A percentile compares a stretch with the other conserved stretches of the same genome.
Evolutionary conservation across 345 rosid species (phyloP).

Genomic region (Hibiscus tridactylites): DNA sequence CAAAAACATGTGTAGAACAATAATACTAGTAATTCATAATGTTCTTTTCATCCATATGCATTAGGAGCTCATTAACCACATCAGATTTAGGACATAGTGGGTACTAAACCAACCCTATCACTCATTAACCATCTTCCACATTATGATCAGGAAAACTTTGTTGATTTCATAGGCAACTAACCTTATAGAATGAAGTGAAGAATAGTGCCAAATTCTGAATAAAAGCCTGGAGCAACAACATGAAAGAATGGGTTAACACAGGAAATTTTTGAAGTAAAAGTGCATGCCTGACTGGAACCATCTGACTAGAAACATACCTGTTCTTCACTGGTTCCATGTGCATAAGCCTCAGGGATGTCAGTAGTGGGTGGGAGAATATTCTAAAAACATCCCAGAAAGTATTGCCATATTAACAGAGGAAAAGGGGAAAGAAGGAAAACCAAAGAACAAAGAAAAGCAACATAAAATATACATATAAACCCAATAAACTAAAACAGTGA

Average conservation of each 20-base stretch:
- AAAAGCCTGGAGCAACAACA: conserved; percentile 63
- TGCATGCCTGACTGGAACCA: neutral
- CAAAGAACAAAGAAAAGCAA: neutral
- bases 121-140: neutral
- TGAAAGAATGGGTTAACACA: neutral
- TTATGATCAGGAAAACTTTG: neutral
- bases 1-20: neutral
- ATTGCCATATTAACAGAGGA: conserved; percentile 4
- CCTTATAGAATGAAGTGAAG: conserved; percentile 96
- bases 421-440: neutral
- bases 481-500: neutral
- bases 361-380: conserved; percentile 68
- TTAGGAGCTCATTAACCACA: neutral
- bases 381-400: conserved; percentile 28
- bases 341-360: conserved; percentile 89
- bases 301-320: conserved; percentile 42
- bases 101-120: neutral
- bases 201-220: conserved; percentile 96
- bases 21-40: neutral
- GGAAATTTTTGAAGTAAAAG: conserved; percentile 1
- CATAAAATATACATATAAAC: neutral
- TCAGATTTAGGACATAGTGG: neutral
- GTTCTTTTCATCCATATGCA: neutral
- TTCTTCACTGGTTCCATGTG: conserved; percentile 76
- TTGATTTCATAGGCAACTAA: conserved; percentile 15